Evolutionary conservation across 148 eudicot genomes (phyloP), one percentile per base, ranked within the genome.

Genomic region (Vaccinium vitisidaea): DNA sequence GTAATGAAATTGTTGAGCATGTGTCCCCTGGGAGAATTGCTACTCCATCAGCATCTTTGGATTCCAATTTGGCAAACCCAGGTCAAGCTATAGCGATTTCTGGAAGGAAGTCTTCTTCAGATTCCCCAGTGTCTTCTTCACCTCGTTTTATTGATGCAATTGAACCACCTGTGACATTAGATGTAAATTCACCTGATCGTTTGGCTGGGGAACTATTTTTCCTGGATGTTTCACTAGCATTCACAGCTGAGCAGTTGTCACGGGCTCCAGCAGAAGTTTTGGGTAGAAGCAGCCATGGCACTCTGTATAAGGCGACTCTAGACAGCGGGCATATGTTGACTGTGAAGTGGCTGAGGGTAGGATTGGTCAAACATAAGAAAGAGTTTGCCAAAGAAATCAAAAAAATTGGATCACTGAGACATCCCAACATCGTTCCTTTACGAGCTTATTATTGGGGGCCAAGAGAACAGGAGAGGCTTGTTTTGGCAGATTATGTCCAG

Each of bases 401-500:
- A 86, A 97, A 93, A 88, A 91, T 97, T 81, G 96, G 98, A 79
- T 89, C 92, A 67, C 83, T 93, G 82, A 93, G 93, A 92, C 94
- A 96, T 87, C 92, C 91, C 27, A 89, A 91, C 85, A 69, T 95
- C 82, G 94, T 92, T 82, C 92, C 95, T 32, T 86, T 95, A 63
- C 93, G 95, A 87, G 99, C 98, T 81, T 97, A 95, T 88, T 97
- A 93, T 85, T 95, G 98, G 96, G 99, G 99, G 32, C 98, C 99
- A 36, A 91, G 92, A 82, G 99, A 95, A 89, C 98, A 95, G 81
- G 99, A 97, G 87, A 90, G 98, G 88, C 99, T 97, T 87, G 80
- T 95, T 80, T 90, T 97, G 81, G 94, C 98, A 54, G 98, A 97
- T 84, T 97, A 92, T 86, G 85, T 97, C 67, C 89, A 76, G 59